Evolutionary conservation across 345 rosid species (phyloP), one percentile per base, ranked within the genome.

Genomic region (Anacardium occidentale): DNA sequence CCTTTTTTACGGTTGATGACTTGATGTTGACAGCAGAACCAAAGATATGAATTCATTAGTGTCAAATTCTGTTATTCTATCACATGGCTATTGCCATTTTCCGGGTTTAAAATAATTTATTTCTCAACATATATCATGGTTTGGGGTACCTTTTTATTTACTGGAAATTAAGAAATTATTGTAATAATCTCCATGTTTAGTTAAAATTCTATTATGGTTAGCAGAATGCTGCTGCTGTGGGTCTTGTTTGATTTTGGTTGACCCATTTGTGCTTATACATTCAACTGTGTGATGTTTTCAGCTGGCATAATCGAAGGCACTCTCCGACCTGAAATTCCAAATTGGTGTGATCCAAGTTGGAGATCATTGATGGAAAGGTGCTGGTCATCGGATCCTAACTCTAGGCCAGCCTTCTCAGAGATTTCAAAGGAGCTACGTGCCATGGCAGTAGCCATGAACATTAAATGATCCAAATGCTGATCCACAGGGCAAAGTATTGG

Each of bases 351-450:
- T 55, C 84, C 84, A 0, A 77, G 29, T 0, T 85, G 85, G 89
- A 79, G 82, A 78, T 79, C 87, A 14, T 75, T 83, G 72, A 83
- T 85, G 87, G 85, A 81, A 63, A 81, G 84, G 24, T 83, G 87
- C 73, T 85, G 87, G 89, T 75, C 83, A 40, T 61, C 83, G 10
- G 81, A 85, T 71, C 81, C 85, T 4, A 11, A 25, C 4, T 68
- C 62, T n/a, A 83, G 89, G 71, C 85, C 89, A n/a, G 65, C 81
- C 24, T 85, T 85, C 79, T 73, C 78, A 25, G 83, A 74, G 32
- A 75, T 85, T 26, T 74, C 84, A 0, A 79, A 75, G 72, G 82
- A 83, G 81, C 66, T 83, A 18, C 75, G 84, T 1, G 58, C 77
- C 55, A 83, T 85, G 80, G 65, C 84, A 14, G 80, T 81, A 34